A percentile compares a stretch with the other conserved stretches of the same genome.
Evolutionary conservation across 352 stramenopile genomes (phyloP).

Genomic region (Thraustotheca clavata): DNA sequence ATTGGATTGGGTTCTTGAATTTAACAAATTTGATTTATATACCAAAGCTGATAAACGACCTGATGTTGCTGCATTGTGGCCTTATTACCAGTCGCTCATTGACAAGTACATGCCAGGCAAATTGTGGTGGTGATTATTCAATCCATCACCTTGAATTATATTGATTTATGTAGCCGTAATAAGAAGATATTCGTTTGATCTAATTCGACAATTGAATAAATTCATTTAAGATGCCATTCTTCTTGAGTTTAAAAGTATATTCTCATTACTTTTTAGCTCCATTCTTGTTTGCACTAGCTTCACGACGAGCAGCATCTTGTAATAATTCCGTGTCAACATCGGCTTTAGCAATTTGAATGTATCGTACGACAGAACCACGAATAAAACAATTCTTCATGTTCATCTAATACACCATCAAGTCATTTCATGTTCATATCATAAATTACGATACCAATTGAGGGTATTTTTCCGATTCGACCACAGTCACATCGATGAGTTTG

Average conservation of each 20-base stretch:
- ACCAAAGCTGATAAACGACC: slow-evolving; percentile 82
- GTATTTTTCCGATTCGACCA: slow-evolving; percentile 95
- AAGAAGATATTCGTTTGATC: no score
- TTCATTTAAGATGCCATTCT: no score
- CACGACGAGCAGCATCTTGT: slow-evolving; percentile 58
- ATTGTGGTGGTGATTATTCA: slow-evolving; percentile 69
- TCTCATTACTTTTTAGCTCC: slow-evolving; percentile 6
- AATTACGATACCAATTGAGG: slow-evolving; percentile 86
- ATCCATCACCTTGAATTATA: no score
- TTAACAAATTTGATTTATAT: slow-evolving; percentile 94
- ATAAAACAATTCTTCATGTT: slow-evolving; percentile 99
- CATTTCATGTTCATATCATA: background rate
- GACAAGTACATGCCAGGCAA: slow-evolving; percentile 86
- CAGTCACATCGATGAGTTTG: slow-evolving; percentile 94
- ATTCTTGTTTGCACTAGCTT: slow-evolving; percentile 46
- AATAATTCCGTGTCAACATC: slow-evolving; percentile 97
- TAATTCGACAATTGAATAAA: no score
- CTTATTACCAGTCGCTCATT: slow-evolving; percentile 87
- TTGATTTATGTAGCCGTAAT: no score
- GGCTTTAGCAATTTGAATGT: slow-evolving; percentile 95
- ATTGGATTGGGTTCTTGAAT: slow-evolving; percentile 87
- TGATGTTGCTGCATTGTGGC: slow-evolving; percentile 81
- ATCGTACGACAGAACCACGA: slow-evolving; percentile 95
- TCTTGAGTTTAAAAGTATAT: no score
- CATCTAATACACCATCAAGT: slow-evolving; percentile 36